phyloP scores from a whole-genome alignment of 2,329 filamentous ascomycete species.

The Calycina marina region DNA sequence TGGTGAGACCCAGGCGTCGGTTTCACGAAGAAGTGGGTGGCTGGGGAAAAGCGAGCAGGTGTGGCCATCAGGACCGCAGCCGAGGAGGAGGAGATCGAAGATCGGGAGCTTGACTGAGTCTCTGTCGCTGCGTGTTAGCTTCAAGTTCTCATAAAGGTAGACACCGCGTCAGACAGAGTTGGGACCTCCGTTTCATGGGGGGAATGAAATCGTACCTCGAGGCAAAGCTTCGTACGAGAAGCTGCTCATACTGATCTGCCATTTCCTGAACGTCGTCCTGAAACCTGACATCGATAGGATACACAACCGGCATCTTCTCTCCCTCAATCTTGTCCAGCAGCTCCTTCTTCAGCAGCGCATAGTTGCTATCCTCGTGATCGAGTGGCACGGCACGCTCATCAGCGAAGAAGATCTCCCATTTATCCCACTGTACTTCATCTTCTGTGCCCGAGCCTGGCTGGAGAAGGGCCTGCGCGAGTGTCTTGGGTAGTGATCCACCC shows the following conservation, averaged over 20 bases:
- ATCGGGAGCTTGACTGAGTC: slow-evolving; percentile 91
- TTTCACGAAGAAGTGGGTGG: slow-evolving; percentile 74
- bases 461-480: slow-evolving; percentile 73
- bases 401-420: slow-evolving; percentile 98
- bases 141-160: too few relatives aligned
- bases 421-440: slow-evolving; percentile 60
- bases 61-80: slow-evolving; percentile 90
- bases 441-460: slow-evolving; percentile 30
- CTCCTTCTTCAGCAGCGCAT: slow-evolving; percentile 73
- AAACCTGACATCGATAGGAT: slow-evolving; percentile 57
- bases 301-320: slow-evolving; percentile 51
- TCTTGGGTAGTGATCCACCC: slow-evolving; percentile 82
- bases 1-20: slow-evolving; percentile 78
- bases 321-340: slow-evolving; percentile 70
- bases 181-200: too few relatives aligned
- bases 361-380: slow-evolving; percentile 88
- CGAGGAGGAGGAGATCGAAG: slow-evolving; percentile 86
- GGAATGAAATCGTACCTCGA: slow-evolving; percentile 42
- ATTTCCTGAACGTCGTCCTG: slow-evolving; percentile 74
- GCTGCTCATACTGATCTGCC: slow-evolving; percentile 86
- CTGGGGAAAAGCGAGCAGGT: slow-evolving; percentile 93
- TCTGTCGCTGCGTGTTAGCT: neutral
- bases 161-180: too few relatives aligned
- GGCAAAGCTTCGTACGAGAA: slow-evolving; percentile 73
- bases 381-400: slow-evolving; percentile 92